Evolutionary conservation across 2,329 filamentous ascomycete genomes (phyloP).

Genomic region (Microsporum ferrugineum): DNA sequence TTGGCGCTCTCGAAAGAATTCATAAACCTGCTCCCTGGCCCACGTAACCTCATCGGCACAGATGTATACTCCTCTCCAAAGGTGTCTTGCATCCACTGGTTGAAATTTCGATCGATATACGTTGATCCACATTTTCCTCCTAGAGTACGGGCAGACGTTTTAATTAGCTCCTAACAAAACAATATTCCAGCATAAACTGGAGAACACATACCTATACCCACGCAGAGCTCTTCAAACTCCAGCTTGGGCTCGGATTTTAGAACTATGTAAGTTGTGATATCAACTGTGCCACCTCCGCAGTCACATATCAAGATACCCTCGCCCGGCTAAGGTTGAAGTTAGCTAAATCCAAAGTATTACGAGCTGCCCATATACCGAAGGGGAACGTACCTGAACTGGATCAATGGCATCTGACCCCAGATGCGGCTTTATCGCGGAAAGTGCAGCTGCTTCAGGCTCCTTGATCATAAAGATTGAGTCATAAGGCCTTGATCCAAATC

Average conservation of each 20-base stretch:
- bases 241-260: conserved; percentile 9
- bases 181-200: not conserved
- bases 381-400: conserved; percentile 3
- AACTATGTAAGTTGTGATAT: conserved; percentile 20
- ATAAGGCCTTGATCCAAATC: conserved; percentile 13
- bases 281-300: conserved; percentile 23
- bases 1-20: conserved; percentile 25
- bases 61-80: conserved; percentile 23
- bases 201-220: conserved; percentile 7
- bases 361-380: not conserved
- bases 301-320: conserved; percentile 20
- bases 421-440: conserved; percentile 7
- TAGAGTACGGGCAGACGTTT: not conserved
- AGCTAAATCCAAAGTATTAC: not conserved
- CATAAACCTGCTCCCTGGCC: conserved; percentile 27
- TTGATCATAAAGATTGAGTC: conserved; percentile 15
- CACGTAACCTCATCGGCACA: conserved; percentile 18
- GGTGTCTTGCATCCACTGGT: conserved; percentile 20
- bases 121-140: conserved; percentile 28
- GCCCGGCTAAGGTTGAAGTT: conserved; percentile 3
- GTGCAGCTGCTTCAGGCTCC: conserved; percentile 16
- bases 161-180: not conserved
- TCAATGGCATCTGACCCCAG: conserved; percentile 7
- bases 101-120: conserved; percentile 27
- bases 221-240: conserved; percentile 14